Evolutionary conservation across 352 stramenopile species (phyloP).

Genomic region (Globisporangium irregulare): DNA sequence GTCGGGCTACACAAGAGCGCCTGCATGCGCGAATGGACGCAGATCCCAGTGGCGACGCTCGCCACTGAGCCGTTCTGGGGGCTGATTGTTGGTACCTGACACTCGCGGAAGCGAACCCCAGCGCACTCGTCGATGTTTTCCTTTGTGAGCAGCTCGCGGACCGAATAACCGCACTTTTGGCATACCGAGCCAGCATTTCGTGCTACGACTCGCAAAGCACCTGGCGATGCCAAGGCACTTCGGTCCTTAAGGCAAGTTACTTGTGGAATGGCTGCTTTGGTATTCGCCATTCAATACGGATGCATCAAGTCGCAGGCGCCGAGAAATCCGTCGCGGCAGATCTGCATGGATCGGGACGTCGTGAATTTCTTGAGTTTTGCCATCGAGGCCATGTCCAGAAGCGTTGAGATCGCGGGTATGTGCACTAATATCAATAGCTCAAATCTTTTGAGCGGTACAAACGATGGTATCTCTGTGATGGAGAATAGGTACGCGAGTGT

Average conservation of each 20-base stretch:
- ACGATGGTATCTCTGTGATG: slow-evolving; percentile 25
- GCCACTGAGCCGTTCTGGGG: neutral
- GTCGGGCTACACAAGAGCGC: neutral
- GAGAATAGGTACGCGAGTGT: slow-evolving; percentile 21
- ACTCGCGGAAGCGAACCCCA: neutral
- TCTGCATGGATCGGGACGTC: neutral
- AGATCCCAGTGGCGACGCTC: neutral
- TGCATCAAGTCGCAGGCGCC: neutral
- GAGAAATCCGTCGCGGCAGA: slow-evolving; percentile 1
- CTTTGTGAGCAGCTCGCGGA: neutral
- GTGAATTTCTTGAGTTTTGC: neutral
- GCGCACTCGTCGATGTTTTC: neutral
- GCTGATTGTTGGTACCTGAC: neutral
- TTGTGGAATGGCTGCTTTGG: neutral
- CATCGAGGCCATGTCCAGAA: slow-evolving; percentile 18
- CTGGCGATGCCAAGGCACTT: too few species aligned
- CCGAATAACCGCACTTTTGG: too few species aligned
- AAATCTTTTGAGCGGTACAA: slow-evolving; percentile 10
- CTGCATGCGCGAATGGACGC: slow-evolving; percentile 1
- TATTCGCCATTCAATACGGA: neutral
- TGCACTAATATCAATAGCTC: slow-evolving; percentile 20
- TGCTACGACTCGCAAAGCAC: too few species aligned
- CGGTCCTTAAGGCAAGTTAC: neutral
- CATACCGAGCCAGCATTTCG: too few species aligned
- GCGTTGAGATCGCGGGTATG: slow-evolving; percentile 9